Evolutionary conservation across 2,329 filamentous ascomycete genomes (phyloP).

Genomic region (Ophiognomonia clavigignenti-juglandacearum): DNA sequence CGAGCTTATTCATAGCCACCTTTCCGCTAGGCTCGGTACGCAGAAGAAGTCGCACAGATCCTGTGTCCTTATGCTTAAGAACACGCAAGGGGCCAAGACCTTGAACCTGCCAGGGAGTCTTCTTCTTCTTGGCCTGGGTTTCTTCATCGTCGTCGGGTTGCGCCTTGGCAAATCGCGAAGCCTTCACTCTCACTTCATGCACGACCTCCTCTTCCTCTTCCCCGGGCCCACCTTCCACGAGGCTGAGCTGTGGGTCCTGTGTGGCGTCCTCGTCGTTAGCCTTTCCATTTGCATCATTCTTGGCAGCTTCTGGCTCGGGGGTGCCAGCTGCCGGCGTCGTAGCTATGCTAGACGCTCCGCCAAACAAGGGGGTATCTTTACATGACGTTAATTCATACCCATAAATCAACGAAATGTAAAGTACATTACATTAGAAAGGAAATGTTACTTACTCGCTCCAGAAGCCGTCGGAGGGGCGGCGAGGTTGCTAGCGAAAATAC

Average conservation of each 20-base stretch:
- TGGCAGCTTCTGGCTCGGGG: conserved; percentile 48
- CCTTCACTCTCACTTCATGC: conserved; percentile 67
- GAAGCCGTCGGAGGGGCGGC: conserved; percentile 25
- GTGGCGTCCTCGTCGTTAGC: conserved; percentile 53
- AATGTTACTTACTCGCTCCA: conserved; percentile 36
- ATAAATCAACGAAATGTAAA: conserved; percentile 16
- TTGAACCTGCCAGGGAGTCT: conserved; percentile 61
- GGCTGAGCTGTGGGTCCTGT: conserved; percentile 61
- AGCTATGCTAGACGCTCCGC: conserved; percentile 55
- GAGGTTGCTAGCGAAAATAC: conserved; percentile 24
- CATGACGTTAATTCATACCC: conserved; percentile 35
- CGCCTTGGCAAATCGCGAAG: conserved; percentile 53
- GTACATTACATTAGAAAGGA: conserved; percentile 1
- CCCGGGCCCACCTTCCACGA: conserved; percentile 61
- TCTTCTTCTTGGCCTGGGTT: conserved; percentile 36
- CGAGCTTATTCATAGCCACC: conserved; percentile 64
- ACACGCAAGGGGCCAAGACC: conserved; percentile 69
- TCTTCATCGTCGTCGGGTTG: conserved; percentile 39
- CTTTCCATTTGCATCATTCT: conserved; percentile 34
- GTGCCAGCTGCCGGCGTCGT: conserved; percentile 56
- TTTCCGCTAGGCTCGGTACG: conserved; percentile 72
- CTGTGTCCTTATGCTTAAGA: conserved; percentile 67
- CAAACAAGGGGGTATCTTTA: conserved; percentile 52
- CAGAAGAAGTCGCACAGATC: conserved; percentile 62
- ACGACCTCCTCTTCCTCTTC: conserved; percentile 69